Conservation (phyloP, 192 early-diverging fungal species). For the Gaertneriomyces sp. region DNA sequence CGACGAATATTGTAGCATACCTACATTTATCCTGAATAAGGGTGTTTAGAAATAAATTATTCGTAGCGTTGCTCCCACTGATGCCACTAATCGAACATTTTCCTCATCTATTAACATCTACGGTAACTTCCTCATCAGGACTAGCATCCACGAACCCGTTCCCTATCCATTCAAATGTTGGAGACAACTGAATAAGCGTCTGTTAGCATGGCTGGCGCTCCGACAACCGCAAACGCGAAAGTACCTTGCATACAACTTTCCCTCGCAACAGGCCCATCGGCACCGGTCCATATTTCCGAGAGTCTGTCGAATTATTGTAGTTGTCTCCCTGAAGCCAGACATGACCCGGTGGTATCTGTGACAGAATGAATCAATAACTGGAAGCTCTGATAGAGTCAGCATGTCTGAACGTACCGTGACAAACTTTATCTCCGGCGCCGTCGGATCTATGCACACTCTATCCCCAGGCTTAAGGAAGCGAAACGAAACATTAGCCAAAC, state of each 20-base stretch:
- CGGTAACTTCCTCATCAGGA: not conserved
- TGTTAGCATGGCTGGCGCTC: not conserved
- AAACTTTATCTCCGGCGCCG: conserved; percentile 51
- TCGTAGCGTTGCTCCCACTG: too few relatives aligned
- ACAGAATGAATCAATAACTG: not conserved
- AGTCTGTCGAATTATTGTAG: conserved; percentile 84
- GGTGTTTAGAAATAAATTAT: not conserved
- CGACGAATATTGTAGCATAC: conserved; percentile 43
- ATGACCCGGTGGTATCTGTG: conserved; percentile 76
- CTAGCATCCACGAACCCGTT: conserved; percentile 39
- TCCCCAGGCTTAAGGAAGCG: conserved; percentile 65
- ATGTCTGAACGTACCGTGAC: conserved; percentile 49
- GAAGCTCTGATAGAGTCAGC: too few relatives aligned
- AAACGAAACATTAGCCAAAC: not conserved
- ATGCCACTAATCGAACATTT: too few relatives aligned
- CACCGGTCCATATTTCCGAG: conserved; percentile 83
- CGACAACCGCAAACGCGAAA: not conserved
- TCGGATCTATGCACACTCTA: conserved; percentile 73
- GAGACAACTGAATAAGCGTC: conserved; percentile 33
- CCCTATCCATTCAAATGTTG: conserved; percentile 40
- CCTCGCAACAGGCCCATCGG: conserved; percentile 76
- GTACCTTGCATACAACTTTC: conserved; percentile 59
- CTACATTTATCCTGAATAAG: not conserved
- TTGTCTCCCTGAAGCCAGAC: conserved; percentile 95
- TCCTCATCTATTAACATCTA: not conserved